These are phyloP conservation scores for Pichia sp. DNA, from an alignment of 1,139 yeast species.

Conservation along the genomic window DNA sequence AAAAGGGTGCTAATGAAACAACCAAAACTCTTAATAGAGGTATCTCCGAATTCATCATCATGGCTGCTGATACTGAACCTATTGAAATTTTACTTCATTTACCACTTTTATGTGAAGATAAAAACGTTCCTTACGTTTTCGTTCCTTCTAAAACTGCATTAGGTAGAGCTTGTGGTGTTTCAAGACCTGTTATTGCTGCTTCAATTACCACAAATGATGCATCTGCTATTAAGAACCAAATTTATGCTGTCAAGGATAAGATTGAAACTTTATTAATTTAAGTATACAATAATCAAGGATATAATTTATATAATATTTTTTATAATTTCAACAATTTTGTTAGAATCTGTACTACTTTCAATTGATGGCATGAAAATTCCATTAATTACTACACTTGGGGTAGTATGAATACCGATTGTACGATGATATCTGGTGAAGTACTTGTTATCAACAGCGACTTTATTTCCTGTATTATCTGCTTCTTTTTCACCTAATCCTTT, in stretches of 20 bases:
- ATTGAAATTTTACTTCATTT: constrained; percentile 96
- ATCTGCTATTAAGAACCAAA: constrained; percentile 94
- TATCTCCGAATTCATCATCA: constrained; percentile 97
- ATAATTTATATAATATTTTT: constrained; percentile 10
- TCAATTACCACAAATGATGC: constrained; percentile 98
- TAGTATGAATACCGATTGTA: constrained; percentile 73
- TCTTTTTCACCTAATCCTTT: constrained; percentile 26
- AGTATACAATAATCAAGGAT: neutral
- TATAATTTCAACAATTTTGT: constrained; percentile 29
- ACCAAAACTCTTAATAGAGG: constrained; percentile 99
- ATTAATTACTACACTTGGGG: constrained; percentile 74
- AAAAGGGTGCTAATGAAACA: constrained; percentile 99
- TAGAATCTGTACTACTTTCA: constrained; percentile 38
- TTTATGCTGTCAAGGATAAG: constrained; percentile 96
- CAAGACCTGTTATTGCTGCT: constrained; percentile 98
- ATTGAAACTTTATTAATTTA: constrained; percentile 89
- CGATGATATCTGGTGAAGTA: constrained; percentile 68
- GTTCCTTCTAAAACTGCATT: constrained; percentile 98
- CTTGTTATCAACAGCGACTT: constrained; percentile 56
- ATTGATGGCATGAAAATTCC: constrained; percentile 48
- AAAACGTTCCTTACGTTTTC: constrained; percentile 97
- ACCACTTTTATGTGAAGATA: constrained; percentile 97
- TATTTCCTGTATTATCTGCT: constrained; percentile 53
- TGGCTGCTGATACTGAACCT: constrained; percentile 99
- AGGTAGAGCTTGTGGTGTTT: constrained; percentile 99